Evolutionary conservation across 192 early-diverging fungal species (phyloP), one percentile per base, ranked within the genome.

Genomic region (Coemansia reversa): DNA sequence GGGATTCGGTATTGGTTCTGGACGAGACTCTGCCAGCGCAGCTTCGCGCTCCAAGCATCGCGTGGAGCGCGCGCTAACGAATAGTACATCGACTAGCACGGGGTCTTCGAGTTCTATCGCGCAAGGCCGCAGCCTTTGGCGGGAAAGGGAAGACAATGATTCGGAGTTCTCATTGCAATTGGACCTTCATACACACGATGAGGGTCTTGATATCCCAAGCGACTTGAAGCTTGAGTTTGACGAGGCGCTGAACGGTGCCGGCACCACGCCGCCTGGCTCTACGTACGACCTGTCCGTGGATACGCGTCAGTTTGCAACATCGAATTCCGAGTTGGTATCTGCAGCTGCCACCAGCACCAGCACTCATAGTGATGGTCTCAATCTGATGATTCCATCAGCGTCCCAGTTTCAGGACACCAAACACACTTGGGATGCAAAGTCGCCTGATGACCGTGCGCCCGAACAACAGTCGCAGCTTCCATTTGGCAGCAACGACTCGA

Each of bases 161-260:
- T 79, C 76, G 2, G 76, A 69, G 33, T 79, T 70, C 19, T 79
- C 76, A 60, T 52, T 79, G 18, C 65, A 69, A 50, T 54, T 79
- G 32, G 76, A 79, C 19, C 65, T 79, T n/a, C 62, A 51, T 30
- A 27, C 66, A 7, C 60, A 64, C 45, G 58, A 58, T 32, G 68
- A 79, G 27, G 32, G 63, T 11, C 57, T 79, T 29, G 67, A 66
- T 30, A 74, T 79, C 30, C 76, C 76, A 5, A 62, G 65, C 53
- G 76, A 79, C 54, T 58, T 79, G 55, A 74, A 70, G 65, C 72
- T 79, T 7, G 76, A 79, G 63, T 79, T 79, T 63, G 76, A 79
- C 56, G 62, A 62, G 14, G 76, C 76, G 0, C 62, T 79, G 7
- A 65, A 60, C 32, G 65, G 67, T 12, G 76, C 67, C 22, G 60